phyloP scores from a whole-genome alignment of 306 rosid species.

The Ammopiptanthus mongolicus region DNA sequence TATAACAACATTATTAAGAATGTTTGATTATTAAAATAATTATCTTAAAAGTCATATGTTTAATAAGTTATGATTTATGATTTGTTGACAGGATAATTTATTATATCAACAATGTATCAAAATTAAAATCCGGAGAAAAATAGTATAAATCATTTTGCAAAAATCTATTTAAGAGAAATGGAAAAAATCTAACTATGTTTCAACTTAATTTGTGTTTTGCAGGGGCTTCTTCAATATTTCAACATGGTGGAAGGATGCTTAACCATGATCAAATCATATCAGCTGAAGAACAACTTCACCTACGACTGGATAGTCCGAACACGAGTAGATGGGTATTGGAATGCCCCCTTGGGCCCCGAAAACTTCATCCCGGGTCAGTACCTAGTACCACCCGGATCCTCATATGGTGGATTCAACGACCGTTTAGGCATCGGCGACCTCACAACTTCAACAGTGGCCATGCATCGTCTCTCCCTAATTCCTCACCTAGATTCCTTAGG shows the following conservation, averaged over 20 bases:
- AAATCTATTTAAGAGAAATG: too few species aligned
- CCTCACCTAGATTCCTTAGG: slow-evolving; percentile 57
- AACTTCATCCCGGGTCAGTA: slow-evolving; percentile 48
- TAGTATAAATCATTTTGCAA: too few species aligned
- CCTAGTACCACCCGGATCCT: slow-evolving; percentile 75
- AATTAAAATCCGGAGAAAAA: too few species aligned
- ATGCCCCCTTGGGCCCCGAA: slow-evolving; percentile 53
- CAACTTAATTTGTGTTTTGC: neutral
- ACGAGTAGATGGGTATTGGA: slow-evolving; percentile 92
- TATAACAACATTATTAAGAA: too few species aligned
- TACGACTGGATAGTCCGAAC: slow-evolving; percentile 92
- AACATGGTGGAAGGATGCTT: slow-evolving; percentile 82
- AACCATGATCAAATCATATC: slow-evolving; percentile 47
- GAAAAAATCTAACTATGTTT: neutral
- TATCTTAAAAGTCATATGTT: too few species aligned
- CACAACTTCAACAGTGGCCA: slow-evolving; percentile 56
- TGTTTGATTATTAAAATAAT: too few species aligned
- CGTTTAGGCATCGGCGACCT: slow-evolving; percentile 78
- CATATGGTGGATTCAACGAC: slow-evolving; percentile 80
- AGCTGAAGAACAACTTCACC: slow-evolving; percentile 42
- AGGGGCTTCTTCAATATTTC: slow-evolving; percentile 88
- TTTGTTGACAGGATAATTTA: too few species aligned
- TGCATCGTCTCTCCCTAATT: slow-evolving; percentile 66
- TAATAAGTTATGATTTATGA: too few species aligned
- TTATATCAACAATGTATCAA: too few species aligned